These are phyloP conservation scores for Tetratostichococcus sp. DNA, from an alignment of 139 green algal species.

Conservation along the genomic window DNA sequence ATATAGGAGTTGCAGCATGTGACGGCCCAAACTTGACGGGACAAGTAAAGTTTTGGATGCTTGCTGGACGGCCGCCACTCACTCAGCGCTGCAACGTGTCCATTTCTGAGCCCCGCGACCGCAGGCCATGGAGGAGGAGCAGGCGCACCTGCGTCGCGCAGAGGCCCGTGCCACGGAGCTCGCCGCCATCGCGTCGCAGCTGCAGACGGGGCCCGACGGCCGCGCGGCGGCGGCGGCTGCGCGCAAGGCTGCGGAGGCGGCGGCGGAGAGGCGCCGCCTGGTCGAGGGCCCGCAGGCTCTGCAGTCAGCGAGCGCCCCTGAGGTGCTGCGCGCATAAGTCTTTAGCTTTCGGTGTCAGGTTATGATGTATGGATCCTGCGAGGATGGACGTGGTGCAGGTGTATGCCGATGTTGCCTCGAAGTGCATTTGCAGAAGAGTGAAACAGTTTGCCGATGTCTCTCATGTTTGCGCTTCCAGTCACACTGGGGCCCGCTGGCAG, in stretches of 20 bases:
- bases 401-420: too few relatives aligned
- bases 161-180: not conserved
- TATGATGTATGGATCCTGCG: too few relatives aligned
- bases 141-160: conserved; percentile 12
- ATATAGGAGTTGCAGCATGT: too few relatives aligned
- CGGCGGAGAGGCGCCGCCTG: conserved; percentile 17
- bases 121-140: conserved; percentile 34
- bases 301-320: not conserved
- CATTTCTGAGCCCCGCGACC: not conserved
- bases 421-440: too few relatives aligned
- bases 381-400: too few relatives aligned
- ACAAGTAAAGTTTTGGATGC: too few relatives aligned
- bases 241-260: conserved; percentile 9
- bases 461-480: too few relatives aligned
- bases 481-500: not conserved
- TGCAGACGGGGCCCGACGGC: conserved; percentile 11
- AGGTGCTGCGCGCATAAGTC: not conserved
- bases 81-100: too few relatives aligned
- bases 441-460: too few relatives aligned
- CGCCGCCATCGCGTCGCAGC: not conserved
- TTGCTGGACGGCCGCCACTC: too few relatives aligned
- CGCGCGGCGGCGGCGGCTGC: not conserved
- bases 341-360: too few relatives aligned
- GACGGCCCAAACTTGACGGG: too few relatives aligned
- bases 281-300: conserved; percentile 1